phyloP scores from a whole-genome alignment of 208 protist species.

The Leishmania turanica region DNA sequence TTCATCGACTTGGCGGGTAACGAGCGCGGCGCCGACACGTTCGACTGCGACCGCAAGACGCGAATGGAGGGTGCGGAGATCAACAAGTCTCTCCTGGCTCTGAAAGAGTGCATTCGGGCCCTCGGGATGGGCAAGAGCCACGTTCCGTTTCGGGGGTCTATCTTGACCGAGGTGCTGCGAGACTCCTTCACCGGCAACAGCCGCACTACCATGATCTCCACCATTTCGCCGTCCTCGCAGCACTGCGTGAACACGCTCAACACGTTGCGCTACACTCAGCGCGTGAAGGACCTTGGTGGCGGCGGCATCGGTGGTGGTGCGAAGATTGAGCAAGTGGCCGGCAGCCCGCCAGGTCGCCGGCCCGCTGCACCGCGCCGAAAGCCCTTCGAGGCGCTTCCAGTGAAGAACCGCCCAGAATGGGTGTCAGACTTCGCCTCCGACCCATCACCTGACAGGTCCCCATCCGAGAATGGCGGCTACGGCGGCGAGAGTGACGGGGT shows the following conservation, averaged over 20 bases:
- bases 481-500: constrained; percentile 8
- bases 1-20: constrained; percentile 99
- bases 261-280: constrained; percentile 98
- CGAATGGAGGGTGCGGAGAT: constrained; percentile 98
- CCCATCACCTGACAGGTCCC: constrained; percentile 26
- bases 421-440: constrained; percentile 70
- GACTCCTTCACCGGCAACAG: constrained; percentile 98
- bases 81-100: constrained; percentile 98
- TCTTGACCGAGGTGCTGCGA: constrained; percentile 97
- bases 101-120: constrained; percentile 99
- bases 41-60: constrained; percentile 94
- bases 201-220: constrained; percentile 97
- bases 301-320: constrained; percentile 39
- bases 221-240: constrained; percentile 88
- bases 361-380: constrained; percentile 22
- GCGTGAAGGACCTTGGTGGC: constrained; percentile 94
- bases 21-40: constrained; percentile 97
- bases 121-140: constrained; percentile 95
- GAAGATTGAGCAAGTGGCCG: constrained; percentile 51
- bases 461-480: constrained; percentile 17
- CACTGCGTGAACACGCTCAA: constrained; percentile 98
- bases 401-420: constrained; percentile 73
- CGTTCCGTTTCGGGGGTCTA: constrained; percentile 97
- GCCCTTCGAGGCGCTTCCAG: constrained; percentile 51
- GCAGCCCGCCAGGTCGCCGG: constrained; percentile 22